Base-by-base conservation (phyloP, 306 rosid species). In the Quercus gilva region DNA sequence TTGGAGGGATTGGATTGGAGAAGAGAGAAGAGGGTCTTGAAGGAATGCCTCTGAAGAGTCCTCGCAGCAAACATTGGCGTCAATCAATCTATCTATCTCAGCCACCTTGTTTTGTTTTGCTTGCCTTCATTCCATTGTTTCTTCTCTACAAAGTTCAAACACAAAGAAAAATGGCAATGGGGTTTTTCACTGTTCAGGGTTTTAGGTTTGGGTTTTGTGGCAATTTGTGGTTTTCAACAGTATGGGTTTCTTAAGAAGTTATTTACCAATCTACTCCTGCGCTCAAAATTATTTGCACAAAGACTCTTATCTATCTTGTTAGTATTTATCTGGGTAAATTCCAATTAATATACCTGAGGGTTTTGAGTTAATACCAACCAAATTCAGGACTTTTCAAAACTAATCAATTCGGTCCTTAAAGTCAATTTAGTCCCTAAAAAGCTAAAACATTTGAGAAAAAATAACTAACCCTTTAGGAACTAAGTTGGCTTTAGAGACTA, bases 61-160 rank as follows among this genome's bases (percentile, higher is more conserved):
- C 92, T 87, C 35, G 91, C 78, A 77, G 84, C 81, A 20, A 87
- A 89, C 98, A 94, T 91, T 74, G 88, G 75, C 73, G 78, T 59
- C 56, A 56, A 15, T 72, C 81, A 63, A 29, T 70, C 18, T 35
- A 6, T 21, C 6, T 41, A 23, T 26, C 23, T 19, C 17, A 57
- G 33, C 49, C 25, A 21, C 76, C 33, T 49, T 67, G 51, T 33
- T 25, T 70, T 15, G 59, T 60, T 12, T 71, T 28, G 35, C 72
- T 26, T 6, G 17, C 58, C 31, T 76, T 56, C 61, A 70, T 58
- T 78, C 35, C 71, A 71, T 71, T 69, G 70, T 57, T 37, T 56
- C 71, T 57, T 71, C 70, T 6, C 45, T 41, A 41, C 12, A 8
- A 41, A 8, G 45, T 41, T 41, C 45, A 41, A 45, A 55, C 72